Evolutionary conservation across 1,284 basidiomycete species (phyloP), one percentile per base, ranked within the genome.

Genomic region (Heimioporus punctisporus): DNA sequence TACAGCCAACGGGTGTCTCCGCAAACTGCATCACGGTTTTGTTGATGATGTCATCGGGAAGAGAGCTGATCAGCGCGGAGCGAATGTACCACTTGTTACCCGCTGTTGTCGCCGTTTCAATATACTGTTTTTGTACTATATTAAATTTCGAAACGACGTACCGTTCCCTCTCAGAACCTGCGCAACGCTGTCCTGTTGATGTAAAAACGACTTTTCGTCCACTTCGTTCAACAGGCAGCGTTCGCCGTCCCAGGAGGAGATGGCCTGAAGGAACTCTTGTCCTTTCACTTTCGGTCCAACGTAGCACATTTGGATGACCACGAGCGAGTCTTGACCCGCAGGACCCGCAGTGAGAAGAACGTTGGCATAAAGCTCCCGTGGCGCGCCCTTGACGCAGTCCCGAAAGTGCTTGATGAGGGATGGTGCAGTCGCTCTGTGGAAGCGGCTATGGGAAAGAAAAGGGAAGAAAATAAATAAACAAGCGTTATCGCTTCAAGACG

Each of bases 81-180:
- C 92, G 90, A 60, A 95, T 92, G 73, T 88, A 93, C 93, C 93
- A 95, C 66, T 93, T 92, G 49, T 90, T 78, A 8, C 92, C 92
- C 45, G 84, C 86, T 85, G 60, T 19, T 34, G 44, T 30, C 14
- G 4, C 30, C 24, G n/a, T 34, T 31, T 31, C 30, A 31, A 31
- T 15, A 31, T 9, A n/a, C n/a, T n/a, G n/a, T n/a, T n/a, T n/a
- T n/a, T 15, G 30, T 31, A 9, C 30, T 31, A 31, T 15, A 31
- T 15, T 31, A 15, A 31, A 31, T 15, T 9, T 31, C 30, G 30
- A 31, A 30, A 46, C 14, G 23, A 66, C 77, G 52, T 60, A 85
- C 89, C 82, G 69, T 89, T 92, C 24, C 88, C 92, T 60, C 90
- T 85, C 54, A 97, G 72, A 12, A 96, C 89, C 71, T 95, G 92